A percentile compares a stretch with the other conserved stretches of the same genome.
Evolutionary conservation across 495 filamentous ascomycete genomes (phyloP).

Genomic region (Cairneyella variabilis): DNA sequence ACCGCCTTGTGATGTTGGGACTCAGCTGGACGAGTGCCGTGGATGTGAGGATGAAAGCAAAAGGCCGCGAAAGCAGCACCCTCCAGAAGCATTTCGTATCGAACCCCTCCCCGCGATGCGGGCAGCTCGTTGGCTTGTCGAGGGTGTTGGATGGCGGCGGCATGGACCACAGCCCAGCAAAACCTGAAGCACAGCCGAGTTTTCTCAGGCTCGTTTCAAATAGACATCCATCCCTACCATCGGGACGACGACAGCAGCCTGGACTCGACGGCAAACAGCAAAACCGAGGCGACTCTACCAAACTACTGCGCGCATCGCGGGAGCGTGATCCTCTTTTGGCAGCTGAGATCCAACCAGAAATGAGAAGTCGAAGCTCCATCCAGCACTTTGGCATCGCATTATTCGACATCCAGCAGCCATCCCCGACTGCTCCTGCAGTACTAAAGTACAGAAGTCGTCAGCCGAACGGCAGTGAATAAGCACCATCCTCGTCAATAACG

Average conservation of each 20-base stretch:
- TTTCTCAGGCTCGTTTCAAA: constrained; percentile 22
- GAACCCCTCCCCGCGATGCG: background rate
- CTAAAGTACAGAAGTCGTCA: constrained; percentile 3
- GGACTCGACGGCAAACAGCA: background rate
- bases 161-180: background rate
- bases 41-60: background rate
- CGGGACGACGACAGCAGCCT: background rate
- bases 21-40: background rate
- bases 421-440: background rate
- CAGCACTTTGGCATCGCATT: background rate
- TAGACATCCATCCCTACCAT: constrained; percentile 1
- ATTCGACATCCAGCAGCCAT: constrained; percentile 2
- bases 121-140: background rate
- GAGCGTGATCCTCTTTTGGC: constrained; percentile 13
- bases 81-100: background rate
- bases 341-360: constrained; percentile 9
- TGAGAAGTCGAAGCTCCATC: background rate
- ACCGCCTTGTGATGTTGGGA: background rate
- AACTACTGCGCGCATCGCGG: constrained; percentile 8
- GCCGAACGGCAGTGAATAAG: background rate
- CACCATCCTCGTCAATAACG: constrained; percentile 13
- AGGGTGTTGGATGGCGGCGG: constrained; percentile 1
- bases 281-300: background rate
- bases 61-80: background rate
- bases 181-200: constrained; percentile 25